Evolutionary conservation across 371 early-diverging fungal genomes (phyloP), one percentile per base, ranked within the genome.

Genomic region (Mucor saturninus): DNA sequence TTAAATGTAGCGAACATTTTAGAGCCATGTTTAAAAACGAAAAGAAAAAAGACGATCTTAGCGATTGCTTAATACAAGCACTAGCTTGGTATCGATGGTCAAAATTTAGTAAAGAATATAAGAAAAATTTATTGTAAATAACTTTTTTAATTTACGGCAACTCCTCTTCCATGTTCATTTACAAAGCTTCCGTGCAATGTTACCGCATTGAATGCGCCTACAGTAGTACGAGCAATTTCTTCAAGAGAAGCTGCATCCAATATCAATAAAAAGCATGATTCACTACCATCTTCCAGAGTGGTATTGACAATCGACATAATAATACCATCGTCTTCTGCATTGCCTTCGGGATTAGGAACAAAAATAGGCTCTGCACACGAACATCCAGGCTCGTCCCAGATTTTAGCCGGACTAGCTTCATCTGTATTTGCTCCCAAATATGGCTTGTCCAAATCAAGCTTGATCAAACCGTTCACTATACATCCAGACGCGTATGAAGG

Each of bases 21-120:
- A 73, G 61, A 48, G 56, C 65, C 14, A 76, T 68, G 76, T 90
- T 83, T 57, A 31, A 56, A 39, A 30, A 42, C 6, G 83, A 84
- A 51, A 79, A 72, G 52, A 93, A 93, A 63, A 80, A 86, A 35
- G 93, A 93, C 59, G 93, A 93, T 62, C 60, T 92, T 58, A 85
- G 89, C 60, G 93, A 92, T 69, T 83, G 88, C 54, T 62, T 92
- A 11, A 49, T 90, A 32, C 89, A 92, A 62, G 92, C 86, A 2
- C 69, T 87, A 6, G 80, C 91, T 1, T 90, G 89, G 87, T 77
- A 72, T 54, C 68, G 75, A 50, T 92, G 93, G 92, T 74, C 79
- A 54, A 43, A 55, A 30, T 61, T 49, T 45, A 63, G 42, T 32
- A 26, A 57, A 40, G 10, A 51, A 21, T 49, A 38, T 54, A 54